phyloP scores from a whole-genome alignment of 495 filamentous ascomycete species.

The Aspergillus affinis region DNA sequence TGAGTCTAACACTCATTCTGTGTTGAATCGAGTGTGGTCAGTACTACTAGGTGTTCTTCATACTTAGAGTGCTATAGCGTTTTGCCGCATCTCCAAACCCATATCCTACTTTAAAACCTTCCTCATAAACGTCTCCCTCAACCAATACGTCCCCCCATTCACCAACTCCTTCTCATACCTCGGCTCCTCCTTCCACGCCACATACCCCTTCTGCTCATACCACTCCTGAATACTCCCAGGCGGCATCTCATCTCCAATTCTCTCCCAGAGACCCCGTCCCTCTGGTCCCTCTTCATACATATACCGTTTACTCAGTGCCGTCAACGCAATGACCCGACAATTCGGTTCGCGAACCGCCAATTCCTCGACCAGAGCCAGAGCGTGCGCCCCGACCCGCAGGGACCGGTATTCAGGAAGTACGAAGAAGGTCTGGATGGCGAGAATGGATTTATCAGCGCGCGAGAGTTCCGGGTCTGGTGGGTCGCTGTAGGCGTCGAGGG shows the following conservation, averaged over 20 bases:
- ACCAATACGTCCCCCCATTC: constrained; percentile 16
- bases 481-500: constrained; percentile 22
- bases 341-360: constrained; percentile 8
- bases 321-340: constrained; percentile 25
- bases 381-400: constrained; percentile 17
- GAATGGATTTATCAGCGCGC: constrained; percentile 16
- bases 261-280: constrained; percentile 20
- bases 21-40: no score
- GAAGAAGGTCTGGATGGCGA: constrained; percentile 26
- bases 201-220: constrained; percentile 34
- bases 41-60: no score
- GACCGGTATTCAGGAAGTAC: constrained; percentile 24
- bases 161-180: constrained; percentile 16
- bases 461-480: constrained; percentile 17
- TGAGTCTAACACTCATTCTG: no score
- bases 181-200: constrained; percentile 30
- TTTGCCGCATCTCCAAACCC: no score
- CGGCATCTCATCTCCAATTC: constrained; percentile 11
- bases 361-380: constrained; percentile 21
- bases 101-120: constrained; percentile 10
- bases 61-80: no score
- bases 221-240: constrained; percentile 30
- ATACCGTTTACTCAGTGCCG: constrained; percentile 27
- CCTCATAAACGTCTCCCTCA: constrained; percentile 27
- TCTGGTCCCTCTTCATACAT: constrained; percentile 24